These are phyloP conservation scores for Phytophthora quininea DNA, from an alignment of 352 stramenopile genomes.

Conservation along the genomic window DNA sequence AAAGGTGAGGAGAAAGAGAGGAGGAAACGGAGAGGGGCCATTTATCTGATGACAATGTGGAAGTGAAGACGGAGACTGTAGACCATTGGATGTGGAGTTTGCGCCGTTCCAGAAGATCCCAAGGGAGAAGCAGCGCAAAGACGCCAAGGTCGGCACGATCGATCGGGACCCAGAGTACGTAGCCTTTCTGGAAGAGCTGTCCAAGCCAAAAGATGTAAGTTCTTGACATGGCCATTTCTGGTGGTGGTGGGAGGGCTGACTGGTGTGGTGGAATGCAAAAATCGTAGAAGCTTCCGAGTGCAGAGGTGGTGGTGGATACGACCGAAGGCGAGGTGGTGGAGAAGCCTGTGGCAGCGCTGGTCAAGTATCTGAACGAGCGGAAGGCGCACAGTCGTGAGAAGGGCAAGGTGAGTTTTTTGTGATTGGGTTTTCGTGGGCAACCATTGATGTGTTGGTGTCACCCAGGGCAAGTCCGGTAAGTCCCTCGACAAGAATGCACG, in stretches of 20 bases:
- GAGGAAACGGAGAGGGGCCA: neutral
- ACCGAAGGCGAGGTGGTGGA: slow-evolving; percentile 59
- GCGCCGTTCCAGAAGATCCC: slow-evolving; percentile 84
- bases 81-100: slow-evolving; percentile 66
- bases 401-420: slow-evolving; percentile 47
- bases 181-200: slow-evolving; percentile 74
- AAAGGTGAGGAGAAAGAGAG: slow-evolving; percentile 34
- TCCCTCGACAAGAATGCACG: slow-evolving; percentile 44
- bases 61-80: slow-evolving; percentile 8
- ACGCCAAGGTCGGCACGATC: slow-evolving; percentile 77
- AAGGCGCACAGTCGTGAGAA: slow-evolving; percentile 71
- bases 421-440: slow-evolving; percentile 15
- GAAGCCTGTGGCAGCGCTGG: slow-evolving; percentile 74
- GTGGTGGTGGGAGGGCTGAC: neutral
- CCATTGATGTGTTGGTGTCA: slow-evolving; percentile 10
- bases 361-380: slow-evolving; percentile 86
- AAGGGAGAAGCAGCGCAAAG: slow-evolving; percentile 80
- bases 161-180: slow-evolving; percentile 76
- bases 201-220: slow-evolving; percentile 68
- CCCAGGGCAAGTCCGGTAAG: slow-evolving; percentile 45
- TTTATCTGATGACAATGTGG: neutral
- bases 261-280: neutral
- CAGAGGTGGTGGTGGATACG: slow-evolving; percentile 57
- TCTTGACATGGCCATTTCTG: neutral
- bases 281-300: slow-evolving; percentile 72